Evolutionary conservation across 495 filamentous ascomycete species (phyloP).

Genomic region (Opeltia flavorubescens): DNA sequence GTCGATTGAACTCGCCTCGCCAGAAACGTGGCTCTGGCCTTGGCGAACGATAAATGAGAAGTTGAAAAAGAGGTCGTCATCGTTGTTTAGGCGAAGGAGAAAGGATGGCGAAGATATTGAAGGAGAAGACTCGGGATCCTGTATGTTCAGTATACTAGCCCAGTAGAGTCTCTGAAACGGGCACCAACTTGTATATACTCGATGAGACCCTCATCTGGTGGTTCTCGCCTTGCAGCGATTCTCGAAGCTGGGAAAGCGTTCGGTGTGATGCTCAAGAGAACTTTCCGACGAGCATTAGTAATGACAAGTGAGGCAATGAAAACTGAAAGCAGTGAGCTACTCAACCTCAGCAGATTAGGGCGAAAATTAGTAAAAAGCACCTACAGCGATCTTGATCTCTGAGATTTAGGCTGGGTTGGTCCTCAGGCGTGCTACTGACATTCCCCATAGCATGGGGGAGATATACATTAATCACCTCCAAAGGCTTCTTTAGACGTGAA

Average conservation of each 20-base stretch:
- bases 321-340: slow-evolving; percentile 39
- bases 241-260: slow-evolving; percentile 80
- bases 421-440: slow-evolving; percentile 81
- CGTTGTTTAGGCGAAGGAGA: slow-evolving; percentile 73
- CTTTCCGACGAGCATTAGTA: slow-evolving; percentile 59
- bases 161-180: neutral
- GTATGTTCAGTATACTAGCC: neutral
- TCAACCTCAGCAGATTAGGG: slow-evolving; percentile 6
- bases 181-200: slow-evolving; percentile 78
- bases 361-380: slow-evolving; percentile 12
- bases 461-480: neutral
- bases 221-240: slow-evolving; percentile 60
- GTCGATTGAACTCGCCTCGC: slow-evolving; percentile 38
- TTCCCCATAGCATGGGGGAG: slow-evolving; percentile 58
- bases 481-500: too few species aligned
- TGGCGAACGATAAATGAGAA: slow-evolving; percentile 86
- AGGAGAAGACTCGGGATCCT: slow-evolving; percentile 67
- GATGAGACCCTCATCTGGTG: slow-evolving; percentile 57
- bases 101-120: slow-evolving; percentile 49
- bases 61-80: slow-evolving; percentile 80
- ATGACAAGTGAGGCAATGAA: slow-evolving; percentile 70
- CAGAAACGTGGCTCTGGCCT: slow-evolving; percentile 24
- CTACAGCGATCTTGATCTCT: slow-evolving; percentile 82
- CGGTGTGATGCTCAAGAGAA: slow-evolving; percentile 63
- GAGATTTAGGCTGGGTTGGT: slow-evolving; percentile 68